Base-by-base conservation (phyloP, 352 stramenopile genomes). In the Pythium brassicae region DNA sequence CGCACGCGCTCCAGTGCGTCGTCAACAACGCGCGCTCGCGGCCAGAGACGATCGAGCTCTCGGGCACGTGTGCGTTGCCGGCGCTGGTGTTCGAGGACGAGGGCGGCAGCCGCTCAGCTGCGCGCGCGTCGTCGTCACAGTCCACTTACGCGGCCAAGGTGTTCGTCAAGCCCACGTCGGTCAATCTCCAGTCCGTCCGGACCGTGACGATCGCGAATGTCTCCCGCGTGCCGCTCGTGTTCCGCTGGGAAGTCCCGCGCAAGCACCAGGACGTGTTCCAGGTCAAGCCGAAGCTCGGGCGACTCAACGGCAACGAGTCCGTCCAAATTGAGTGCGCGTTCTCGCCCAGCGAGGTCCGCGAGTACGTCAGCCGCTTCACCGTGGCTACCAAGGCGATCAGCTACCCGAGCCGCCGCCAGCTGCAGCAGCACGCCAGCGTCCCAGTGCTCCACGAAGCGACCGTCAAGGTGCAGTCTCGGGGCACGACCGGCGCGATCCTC, bases 211-310 rank as follows among this genome's bases (percentile, higher is more conserved):
- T 97, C 23, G 47, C 78, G 3, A 97, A 97, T 57, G 67, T 57
- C 11, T 95, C 87, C 29, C 78, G 90, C 4, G 76, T 97, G 40
- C 90, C 90, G 17, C 76, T 96, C 11, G 82, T 95, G 35, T 96
- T 84, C 62, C 71, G 74, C n/a, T 93, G 78, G 71, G 71, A 88
- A 7, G 46, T 96, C 3, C 85, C 87, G 27, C 53, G 61, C 44
- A 76, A 80, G 45, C 62, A 87, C 46, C 51, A 84, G 14, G 64
- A 66, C 42, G 67, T 88, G 1, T 92, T 97, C 46, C 62, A 70
- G 4, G 61, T 96, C 22, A 72, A 66, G 0, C 87, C 89, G 0
- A 76, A 79, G 27, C 68, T 92, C 19, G 86, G 87, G 7, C 65
- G 86, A 3, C 72, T 98, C 7, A 86, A 89, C 32, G 91, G 91